Evolutionary conservation across 140 eudicot species (phyloP).

Genomic region (Oenanthe javanica): DNA sequence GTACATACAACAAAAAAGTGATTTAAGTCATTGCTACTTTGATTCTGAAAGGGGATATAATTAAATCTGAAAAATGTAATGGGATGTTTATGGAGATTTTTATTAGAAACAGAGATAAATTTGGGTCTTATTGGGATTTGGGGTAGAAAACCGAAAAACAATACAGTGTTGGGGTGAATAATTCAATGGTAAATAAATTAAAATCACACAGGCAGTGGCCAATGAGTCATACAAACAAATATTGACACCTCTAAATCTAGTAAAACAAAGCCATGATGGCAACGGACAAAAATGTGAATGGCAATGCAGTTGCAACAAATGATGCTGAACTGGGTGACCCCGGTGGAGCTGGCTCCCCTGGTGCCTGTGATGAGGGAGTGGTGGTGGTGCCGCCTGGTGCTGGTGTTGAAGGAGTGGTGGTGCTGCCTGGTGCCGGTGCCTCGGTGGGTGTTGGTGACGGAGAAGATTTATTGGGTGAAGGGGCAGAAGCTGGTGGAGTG

Average conservation of each 20-base stretch:
- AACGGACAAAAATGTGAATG: conserved; percentile 24
- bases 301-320: conserved; percentile 24
- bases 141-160: not conserved
- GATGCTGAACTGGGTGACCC: conserved; percentile 23
- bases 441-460: not conserved
- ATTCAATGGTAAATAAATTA: not conserved
- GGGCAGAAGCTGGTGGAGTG: conserved; percentile 13
- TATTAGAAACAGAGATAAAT: not conserved
- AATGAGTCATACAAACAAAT: not conserved
- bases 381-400: not conserved
- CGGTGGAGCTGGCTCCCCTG: conserved; percentile 6
- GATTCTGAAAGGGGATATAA: no score
- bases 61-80: no score
- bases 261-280: conserved; percentile 23
- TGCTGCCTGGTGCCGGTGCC: conserved; percentile 6
- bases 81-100: no score
- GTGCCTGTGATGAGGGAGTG: conserved; percentile 15
- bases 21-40: no score
- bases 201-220: not conserved
- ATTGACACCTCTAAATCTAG: conserved; percentile 9
- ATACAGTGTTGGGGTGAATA: not conserved
- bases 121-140: not conserved
- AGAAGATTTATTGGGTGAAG: not conserved
- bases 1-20: no score
- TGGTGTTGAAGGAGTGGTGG: no score